Conservation (phyloP, 2,329 filamentous ascomycete species). For the Daldinia sp. region DNA sequence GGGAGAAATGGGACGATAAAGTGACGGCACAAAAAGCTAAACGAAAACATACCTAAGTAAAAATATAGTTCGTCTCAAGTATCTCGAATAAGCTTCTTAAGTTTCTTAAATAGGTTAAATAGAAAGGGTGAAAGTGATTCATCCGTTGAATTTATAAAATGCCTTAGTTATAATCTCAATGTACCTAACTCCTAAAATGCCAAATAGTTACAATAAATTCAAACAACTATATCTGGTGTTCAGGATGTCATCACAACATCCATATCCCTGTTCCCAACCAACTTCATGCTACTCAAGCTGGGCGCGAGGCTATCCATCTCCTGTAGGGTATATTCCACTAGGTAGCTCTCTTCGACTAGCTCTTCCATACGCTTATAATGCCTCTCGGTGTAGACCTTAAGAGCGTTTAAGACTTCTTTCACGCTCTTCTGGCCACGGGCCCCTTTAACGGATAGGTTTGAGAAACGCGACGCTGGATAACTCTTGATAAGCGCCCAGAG, state of each 20-base stretch:
- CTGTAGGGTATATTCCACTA: constrained; percentile 90
- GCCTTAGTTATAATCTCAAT: background rate
- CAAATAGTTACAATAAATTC: background rate
- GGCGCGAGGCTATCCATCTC: constrained; percentile 84
- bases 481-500: constrained; percentile 80
- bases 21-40: constrained; percentile 45
- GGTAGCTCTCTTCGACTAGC: constrained; percentile 89
- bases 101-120: background rate
- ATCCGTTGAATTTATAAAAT: background rate
- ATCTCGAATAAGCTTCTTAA: too few relatives aligned
- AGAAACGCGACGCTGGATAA: constrained; percentile 81
- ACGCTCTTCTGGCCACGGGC: constrained; percentile 70
- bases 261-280: constrained; percentile 50
- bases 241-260: constrained; percentile 53
- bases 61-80: background rate
- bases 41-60: constrained; percentile 6
- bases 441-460: constrained; percentile 70
- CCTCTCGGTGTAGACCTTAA: constrained; percentile 89
- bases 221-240: constrained; percentile 1
- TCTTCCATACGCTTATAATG: constrained; percentile 93
- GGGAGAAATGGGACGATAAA: constrained; percentile 85
- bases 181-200: background rate
- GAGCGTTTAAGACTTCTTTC: constrained; percentile 85
- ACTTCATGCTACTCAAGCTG: constrained; percentile 49
- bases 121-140: background rate